Percentiles rank a stretch among this genome's conserved stretches.
phyloP scores from a whole-genome alignment of 345 rosid species.

The Syzygium grande region DNA sequence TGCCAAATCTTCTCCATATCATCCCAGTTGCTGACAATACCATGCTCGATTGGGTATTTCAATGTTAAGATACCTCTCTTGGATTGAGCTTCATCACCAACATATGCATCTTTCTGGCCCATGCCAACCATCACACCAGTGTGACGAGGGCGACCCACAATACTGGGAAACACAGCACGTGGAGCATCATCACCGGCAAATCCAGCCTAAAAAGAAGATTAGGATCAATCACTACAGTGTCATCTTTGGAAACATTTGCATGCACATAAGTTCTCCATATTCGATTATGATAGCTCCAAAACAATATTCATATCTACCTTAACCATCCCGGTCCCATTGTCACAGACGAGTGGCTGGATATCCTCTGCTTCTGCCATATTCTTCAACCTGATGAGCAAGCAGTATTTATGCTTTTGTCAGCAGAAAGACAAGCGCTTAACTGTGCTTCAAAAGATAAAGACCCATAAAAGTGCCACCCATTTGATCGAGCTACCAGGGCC shows the following conservation, averaged over 20 bases:
- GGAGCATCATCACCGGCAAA: slow-evolving; percentile 96
- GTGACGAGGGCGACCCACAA: slow-evolving; percentile 91
- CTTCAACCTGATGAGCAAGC: slow-evolving; percentile 19
- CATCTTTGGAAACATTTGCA: not conserved
- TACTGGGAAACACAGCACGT: slow-evolving; percentile 87
- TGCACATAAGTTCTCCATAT: not conserved
- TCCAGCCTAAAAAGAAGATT: slow-evolving; percentile 49
- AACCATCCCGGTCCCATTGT: slow-evolving; percentile 89
- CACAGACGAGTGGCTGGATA: slow-evolving; percentile 64
- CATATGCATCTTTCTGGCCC: slow-evolving; percentile 90
- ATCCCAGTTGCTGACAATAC: slow-evolving; percentile 95
- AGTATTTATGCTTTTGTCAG: not conserved
- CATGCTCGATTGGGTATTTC: slow-evolving; percentile 36
- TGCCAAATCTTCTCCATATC: slow-evolving; percentile 98
- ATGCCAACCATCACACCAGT: slow-evolving; percentile 86
- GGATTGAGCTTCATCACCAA: slow-evolving; percentile 49
- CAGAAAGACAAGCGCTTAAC: not conserved
- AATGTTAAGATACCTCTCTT: slow-evolving; percentile 18
- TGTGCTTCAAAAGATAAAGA: not conserved
- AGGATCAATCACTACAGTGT: not conserved
- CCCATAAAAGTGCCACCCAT: not conserved
- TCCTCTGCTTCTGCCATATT: slow-evolving; percentile 61
- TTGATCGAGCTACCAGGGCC: not conserved
- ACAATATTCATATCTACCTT: slow-evolving; percentile 29
- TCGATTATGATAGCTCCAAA: not conserved